Evolutionary conservation across 306 rosid genomes (phyloP).

Genomic region (Acmispon strigosus): DNA sequence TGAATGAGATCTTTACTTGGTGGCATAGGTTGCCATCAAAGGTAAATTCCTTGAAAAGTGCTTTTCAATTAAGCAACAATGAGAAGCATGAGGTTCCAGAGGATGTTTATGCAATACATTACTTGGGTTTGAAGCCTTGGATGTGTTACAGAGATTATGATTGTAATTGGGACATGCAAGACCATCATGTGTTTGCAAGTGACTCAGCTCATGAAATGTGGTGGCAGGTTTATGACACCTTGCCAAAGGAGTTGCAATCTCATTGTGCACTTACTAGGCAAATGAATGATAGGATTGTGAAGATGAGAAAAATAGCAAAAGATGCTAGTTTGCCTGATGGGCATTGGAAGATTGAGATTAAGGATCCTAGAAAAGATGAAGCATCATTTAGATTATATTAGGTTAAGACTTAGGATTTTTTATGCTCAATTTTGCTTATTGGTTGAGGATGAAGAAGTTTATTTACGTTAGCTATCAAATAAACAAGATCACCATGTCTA

Average conservation of each 20-base stretch:
- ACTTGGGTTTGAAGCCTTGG: conserved; percentile 89
- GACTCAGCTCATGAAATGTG: conserved; percentile 53
- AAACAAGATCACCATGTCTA: neutral
- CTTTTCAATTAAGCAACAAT: too few species aligned
- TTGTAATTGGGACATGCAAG: conserved; percentile 70
- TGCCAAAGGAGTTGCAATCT: conserved; percentile 42
- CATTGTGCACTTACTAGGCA: conserved; percentile 50
- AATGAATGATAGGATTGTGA: conserved; percentile 34
- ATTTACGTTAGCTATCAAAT: too few species aligned
- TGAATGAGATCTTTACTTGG: conserved; percentile 73
- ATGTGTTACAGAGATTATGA: conserved; percentile 82
- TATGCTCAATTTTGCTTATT: too few species aligned
- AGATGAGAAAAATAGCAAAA: conserved; percentile 39
- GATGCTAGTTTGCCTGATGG: conserved; percentile 32
- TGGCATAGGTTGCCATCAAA: conserved; percentile 67
- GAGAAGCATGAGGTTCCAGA: neutral
- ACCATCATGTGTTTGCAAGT: conserved; percentile 40
- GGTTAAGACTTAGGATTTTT: too few species aligned
- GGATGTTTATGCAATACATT: conserved; percentile 43
- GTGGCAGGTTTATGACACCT: conserved; percentile 66
- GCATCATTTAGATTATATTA: too few species aligned
- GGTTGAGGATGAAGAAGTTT: too few species aligned
- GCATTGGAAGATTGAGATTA: conserved; percentile 54
- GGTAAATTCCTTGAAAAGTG: conserved; percentile 35
- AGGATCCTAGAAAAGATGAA: conserved; percentile 43